Evolutionary conservation across 495 filamentous ascomycete species (phyloP).

Genomic region (Bryoglossum gracile): DNA sequence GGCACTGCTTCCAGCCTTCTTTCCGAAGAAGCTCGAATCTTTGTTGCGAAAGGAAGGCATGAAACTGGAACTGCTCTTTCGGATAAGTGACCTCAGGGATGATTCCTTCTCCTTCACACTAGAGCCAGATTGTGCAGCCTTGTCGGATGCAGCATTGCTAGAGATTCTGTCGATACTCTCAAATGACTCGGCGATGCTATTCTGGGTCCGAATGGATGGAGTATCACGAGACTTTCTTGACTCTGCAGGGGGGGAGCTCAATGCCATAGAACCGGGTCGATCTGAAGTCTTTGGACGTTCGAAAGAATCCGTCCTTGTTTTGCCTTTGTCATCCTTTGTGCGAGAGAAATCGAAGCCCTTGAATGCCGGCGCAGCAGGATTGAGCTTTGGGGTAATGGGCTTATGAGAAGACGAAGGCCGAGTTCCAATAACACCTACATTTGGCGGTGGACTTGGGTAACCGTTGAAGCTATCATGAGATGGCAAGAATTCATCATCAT

Average conservation of each 20-base stretch:
- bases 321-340: conserved; percentile 9
- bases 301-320: conserved; percentile 10
- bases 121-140: conserved; percentile 41
- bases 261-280: background rate
- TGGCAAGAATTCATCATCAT: conserved; percentile 25
- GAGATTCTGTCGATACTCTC: conserved; percentile 59
- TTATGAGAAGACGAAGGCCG: conserved; percentile 24
- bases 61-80: conserved; percentile 73
- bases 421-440: conserved; percentile 27
- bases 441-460: conserved; percentile 20
- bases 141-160: conserved; percentile 60
- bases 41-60: conserved; percentile 59
- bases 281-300: conserved; percentile 2
- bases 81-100: conserved; percentile 61
- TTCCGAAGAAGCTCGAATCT: conserved; percentile 31
- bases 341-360: conserved; percentile 38
- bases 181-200: conserved; percentile 60
- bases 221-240: conserved; percentile 56
- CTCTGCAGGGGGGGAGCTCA: conserved; percentile 45
- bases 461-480: conserved; percentile 6
- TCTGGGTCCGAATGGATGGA: conserved; percentile 54
- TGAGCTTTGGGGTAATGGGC: conserved; percentile 47
- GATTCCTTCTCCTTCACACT: conserved; percentile 47
- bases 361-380: conserved; percentile 55
- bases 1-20: conserved; percentile 17